phyloP scores from a whole-genome alignment of 2,329 filamentous ascomycete genomes.

The Pseudonectria foliicola region DNA sequence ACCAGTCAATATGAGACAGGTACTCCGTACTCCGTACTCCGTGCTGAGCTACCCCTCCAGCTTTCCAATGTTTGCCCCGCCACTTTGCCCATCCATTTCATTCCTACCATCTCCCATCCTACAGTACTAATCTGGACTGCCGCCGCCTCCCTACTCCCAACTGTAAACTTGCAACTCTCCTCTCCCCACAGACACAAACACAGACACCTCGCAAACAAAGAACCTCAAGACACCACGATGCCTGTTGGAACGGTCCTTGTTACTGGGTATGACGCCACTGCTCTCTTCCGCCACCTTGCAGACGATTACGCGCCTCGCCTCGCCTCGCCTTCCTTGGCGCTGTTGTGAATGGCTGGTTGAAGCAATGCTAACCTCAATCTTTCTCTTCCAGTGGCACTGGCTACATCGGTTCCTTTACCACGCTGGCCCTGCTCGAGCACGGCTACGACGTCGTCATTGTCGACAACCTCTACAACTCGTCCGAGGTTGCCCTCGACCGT shows the following conservation, averaged over 20 bases:
- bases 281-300: constrained; percentile 9
- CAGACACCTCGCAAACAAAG: constrained; percentile 14
- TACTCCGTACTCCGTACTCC: no score
- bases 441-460: constrained; percentile 95
- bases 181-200: constrained; percentile 14
- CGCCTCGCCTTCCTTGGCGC: background rate
- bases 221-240: constrained; percentile 44
- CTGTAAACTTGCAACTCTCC: constrained; percentile 3
- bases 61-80: background rate
- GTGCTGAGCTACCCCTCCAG: background rate
- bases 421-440: constrained; percentile 83
- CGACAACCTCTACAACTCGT: constrained; percentile 97
- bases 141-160: constrained; percentile 2
- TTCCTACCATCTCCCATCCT: background rate
- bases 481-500: constrained; percentile 81
- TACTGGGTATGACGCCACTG: constrained; percentile 60
- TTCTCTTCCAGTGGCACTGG: constrained; percentile 69
- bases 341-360: background rate
- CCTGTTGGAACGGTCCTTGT: constrained; percentile 81
- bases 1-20: no score
- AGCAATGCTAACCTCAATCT: constrained; percentile 14
- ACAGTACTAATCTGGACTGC: no score
- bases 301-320: background rate
- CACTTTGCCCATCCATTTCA: background rate
- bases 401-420: constrained; percentile 98